These are phyloP conservation scores for Thraustochytrium sp. DNA, from an alignment of 352 stramenopile genomes.

Conservation along the genomic window DNA sequence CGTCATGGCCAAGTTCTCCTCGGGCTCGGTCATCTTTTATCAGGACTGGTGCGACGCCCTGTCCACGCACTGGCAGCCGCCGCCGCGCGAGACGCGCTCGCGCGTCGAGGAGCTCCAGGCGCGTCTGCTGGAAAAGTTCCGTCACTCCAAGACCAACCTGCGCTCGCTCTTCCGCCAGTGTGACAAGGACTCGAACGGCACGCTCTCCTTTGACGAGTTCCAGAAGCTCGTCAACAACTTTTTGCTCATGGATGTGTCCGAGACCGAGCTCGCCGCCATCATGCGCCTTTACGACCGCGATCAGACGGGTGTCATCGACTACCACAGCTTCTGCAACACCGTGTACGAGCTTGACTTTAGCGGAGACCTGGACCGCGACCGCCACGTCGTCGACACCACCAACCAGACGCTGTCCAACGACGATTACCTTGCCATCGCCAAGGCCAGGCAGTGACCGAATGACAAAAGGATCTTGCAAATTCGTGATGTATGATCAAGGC, in stretches of 20 bases:
- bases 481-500: too few relatives aligned
- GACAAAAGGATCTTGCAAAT: too few relatives aligned
- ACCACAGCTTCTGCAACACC: conserved; percentile 42
- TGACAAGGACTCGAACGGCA: conserved; percentile 41
- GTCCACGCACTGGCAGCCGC: background rate
- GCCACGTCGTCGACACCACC: background rate
- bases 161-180: conserved; percentile 27
- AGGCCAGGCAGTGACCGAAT: too few relatives aligned
- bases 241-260: conserved; percentile 26
- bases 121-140: conserved; percentile 34
- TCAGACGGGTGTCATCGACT: conserved; percentile 29
- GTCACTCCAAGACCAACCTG: conserved; percentile 21
- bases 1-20: conserved; percentile 36
- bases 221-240: conserved; percentile 31
- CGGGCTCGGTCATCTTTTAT: conserved; percentile 11
- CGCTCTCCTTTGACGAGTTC: conserved; percentile 39
- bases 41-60: conserved; percentile 41
- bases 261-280: conserved; percentile 36
- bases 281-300: conserved; percentile 35
- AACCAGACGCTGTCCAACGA: conserved; percentile 12
- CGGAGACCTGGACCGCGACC: background rate
- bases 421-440: conserved; percentile 27
- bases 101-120: conserved; percentile 17
- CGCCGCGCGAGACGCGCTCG: background rate
- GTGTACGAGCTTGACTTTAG: conserved; percentile 42